Evolutionary conservation across 73 alveolate genomes (phyloP).

Genomic region (Symbiodinium natans): DNA sequence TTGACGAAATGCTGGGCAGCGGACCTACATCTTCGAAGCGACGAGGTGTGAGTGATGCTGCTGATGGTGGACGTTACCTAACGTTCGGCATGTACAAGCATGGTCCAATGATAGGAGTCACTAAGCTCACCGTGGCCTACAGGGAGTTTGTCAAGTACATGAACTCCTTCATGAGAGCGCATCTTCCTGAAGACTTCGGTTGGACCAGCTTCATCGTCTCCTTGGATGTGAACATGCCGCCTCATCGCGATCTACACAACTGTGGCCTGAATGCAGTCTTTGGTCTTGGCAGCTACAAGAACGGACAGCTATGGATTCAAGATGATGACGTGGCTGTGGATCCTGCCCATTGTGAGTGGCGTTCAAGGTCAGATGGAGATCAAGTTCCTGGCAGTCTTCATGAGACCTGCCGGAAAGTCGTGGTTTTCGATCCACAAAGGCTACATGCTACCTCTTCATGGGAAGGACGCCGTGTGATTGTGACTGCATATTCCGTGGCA

Average conservation of each 20-base stretch:
- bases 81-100: neutral
- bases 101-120: neutral
- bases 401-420: neutral
- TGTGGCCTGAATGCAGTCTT: neutral
- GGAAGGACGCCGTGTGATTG: neutral
- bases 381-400: neutral
- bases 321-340: too few relatives aligned
- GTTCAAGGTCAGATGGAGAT: neutral
- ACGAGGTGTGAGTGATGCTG: neutral
- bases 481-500: too few relatives aligned
- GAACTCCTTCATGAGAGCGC: neutral
- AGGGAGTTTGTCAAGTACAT: neutral
- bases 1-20: neutral
- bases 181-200: neutral
- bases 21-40: neutral
- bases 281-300: neutral
- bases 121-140: neutral
- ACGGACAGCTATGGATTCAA: neutral
- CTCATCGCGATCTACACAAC: neutral
- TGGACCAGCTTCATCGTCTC: neutral
- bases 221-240: neutral
- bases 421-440: neutral
- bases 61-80: neutral
- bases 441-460: neutral
- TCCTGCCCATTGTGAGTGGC: neutral